A percentile compares a stretch with the other conserved stretches of the same genome.
Conservation (phyloP, 331 rosid genomes). For the Quercus tomentella region DNA sequence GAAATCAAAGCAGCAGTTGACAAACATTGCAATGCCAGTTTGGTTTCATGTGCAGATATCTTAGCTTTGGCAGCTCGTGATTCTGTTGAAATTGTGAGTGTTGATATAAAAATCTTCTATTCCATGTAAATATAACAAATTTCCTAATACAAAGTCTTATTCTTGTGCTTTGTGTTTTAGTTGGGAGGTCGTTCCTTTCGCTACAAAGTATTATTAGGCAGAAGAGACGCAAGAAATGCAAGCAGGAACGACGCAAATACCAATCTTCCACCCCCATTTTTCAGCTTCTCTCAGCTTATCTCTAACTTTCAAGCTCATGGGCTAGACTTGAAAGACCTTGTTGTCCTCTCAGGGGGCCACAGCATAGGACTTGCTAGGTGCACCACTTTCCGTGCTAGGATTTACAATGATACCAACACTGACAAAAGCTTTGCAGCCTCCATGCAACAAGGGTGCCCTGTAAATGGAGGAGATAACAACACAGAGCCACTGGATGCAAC, state of each 20-base stretch:
- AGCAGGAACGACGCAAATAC: conserved; percentile 32
- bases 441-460: conserved; percentile 22
- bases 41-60: conserved; percentile 65
- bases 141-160: not conserved
- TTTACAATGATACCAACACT: conserved; percentile 48
- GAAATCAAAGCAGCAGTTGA: conserved; percentile 46
- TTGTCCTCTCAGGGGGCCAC: conserved; percentile 54
- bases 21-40: conserved; percentile 37
- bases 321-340: conserved; percentile 39
- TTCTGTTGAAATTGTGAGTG: conserved; percentile 46
- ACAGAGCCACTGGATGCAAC: conserved; percentile 32
- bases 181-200: conserved; percentile 37
- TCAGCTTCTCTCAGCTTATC: conserved; percentile 39
- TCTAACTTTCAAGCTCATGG: conserved; percentile 44
- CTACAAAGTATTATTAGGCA: conserved; percentile 43
- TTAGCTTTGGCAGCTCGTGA: conserved; percentile 68
- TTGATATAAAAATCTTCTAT: not conserved
- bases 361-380: conserved; percentile 46
- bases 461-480: conserved; percentile 13
- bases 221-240: conserved; percentile 60
- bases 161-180: conserved; percentile 1
- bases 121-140: not conserved
- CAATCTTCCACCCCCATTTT: conserved; percentile 43
- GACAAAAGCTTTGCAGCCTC: conserved; percentile 26
- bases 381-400: conserved; percentile 29